These are phyloP conservation scores for Ceratocystis papillata DNA, from an alignment of 2,329 filamentous ascomycete genomes.

Conservation along the genomic window DNA sequence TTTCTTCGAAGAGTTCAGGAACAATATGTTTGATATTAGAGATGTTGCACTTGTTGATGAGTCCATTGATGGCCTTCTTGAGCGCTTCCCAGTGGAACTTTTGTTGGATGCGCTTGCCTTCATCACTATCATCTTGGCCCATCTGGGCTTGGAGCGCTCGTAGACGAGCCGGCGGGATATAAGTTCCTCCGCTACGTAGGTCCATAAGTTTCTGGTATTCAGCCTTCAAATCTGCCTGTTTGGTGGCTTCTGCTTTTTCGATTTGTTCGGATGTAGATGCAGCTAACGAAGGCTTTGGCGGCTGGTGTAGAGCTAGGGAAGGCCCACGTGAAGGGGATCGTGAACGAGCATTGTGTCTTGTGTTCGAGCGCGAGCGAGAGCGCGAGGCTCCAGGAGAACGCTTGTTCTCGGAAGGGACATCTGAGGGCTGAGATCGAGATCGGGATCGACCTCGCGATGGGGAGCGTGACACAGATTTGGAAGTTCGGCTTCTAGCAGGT, in stretches of 20 bases:
- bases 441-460: slow-evolving; percentile 30
- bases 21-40: slow-evolving; percentile 97
- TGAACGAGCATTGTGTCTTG: slow-evolving; percentile 30
- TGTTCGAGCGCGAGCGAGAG: slow-evolving; percentile 14
- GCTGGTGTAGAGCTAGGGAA: slow-evolving; percentile 26
- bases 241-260: slow-evolving; percentile 61
- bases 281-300: slow-evolving; percentile 26
- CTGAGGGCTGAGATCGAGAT: slow-evolving; percentile 6
- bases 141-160: slow-evolving; percentile 91
- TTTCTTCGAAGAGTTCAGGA: slow-evolving; percentile 90
- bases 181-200: slow-evolving; percentile 90
- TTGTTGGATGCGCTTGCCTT: slow-evolving; percentile 88
- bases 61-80: slow-evolving; percentile 96
- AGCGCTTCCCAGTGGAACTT: slow-evolving; percentile 67
- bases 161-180: slow-evolving; percentile 85
- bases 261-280: slow-evolving; percentile 28
- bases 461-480: not conserved
- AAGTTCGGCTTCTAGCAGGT: not conserved
- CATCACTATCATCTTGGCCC: slow-evolving; percentile 89
- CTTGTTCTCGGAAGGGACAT: not conserved
- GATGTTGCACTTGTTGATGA: slow-evolving; percentile 99
- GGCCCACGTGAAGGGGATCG: slow-evolving; percentile 29
- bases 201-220: slow-evolving; percentile 87
- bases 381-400: not conserved
- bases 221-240: slow-evolving; percentile 77